A percentile compares a stretch with the other conserved stretches of the same genome.
Evolutionary conservation across 163 green algal species (phyloP).

Genomic region (Picocystis sp.): DNA sequence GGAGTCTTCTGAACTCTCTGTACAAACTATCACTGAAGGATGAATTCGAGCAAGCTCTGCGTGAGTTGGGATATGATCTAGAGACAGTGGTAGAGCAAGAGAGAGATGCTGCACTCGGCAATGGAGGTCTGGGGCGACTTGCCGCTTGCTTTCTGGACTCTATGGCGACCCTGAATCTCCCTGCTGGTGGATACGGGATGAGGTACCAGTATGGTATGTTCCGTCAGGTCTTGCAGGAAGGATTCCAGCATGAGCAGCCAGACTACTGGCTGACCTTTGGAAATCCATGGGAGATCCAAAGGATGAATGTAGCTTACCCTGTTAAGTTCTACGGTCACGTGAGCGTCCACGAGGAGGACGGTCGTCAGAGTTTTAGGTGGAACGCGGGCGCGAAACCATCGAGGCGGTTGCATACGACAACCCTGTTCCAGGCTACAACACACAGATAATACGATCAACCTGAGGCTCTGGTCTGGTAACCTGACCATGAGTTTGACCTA

Average conservation of each 20-base stretch:
- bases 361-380: slow-evolving; percentile 76
- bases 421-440: slow-evolving; percentile 91
- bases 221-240: slow-evolving; percentile 69
- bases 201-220: slow-evolving; percentile 99
- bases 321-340: slow-evolving; percentile 95
- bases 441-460: slow-evolving; percentile 97
- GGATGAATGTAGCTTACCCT: slow-evolving; percentile 67
- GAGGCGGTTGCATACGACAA: slow-evolving; percentile 94
- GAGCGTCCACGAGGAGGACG: slow-evolving; percentile 55
- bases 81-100: slow-evolving; percentile 61
- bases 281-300: slow-evolving; percentile 99
- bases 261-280: slow-evolving; percentile 99
- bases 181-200: slow-evolving; percentile 87
- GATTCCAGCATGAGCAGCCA: slow-evolving; percentile 96
- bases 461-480: slow-evolving; percentile 93
- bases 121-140: slow-evolving; percentile 85
- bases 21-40: slow-evolving; percentile 80
- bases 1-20: slow-evolving; percentile 83
- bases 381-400: slow-evolving; percentile 74
- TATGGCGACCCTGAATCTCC: slow-evolving; percentile 92
- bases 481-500: slow-evolving; percentile 90
- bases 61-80: slow-evolving; percentile 52
- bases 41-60: slow-evolving; percentile 62
- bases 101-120: slow-evolving; percentile 88
- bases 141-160: slow-evolving; percentile 96